Conservation (phyloP, 192 early-diverging fungal genomes). For the Entomortierella chlamydospora region DNA sequence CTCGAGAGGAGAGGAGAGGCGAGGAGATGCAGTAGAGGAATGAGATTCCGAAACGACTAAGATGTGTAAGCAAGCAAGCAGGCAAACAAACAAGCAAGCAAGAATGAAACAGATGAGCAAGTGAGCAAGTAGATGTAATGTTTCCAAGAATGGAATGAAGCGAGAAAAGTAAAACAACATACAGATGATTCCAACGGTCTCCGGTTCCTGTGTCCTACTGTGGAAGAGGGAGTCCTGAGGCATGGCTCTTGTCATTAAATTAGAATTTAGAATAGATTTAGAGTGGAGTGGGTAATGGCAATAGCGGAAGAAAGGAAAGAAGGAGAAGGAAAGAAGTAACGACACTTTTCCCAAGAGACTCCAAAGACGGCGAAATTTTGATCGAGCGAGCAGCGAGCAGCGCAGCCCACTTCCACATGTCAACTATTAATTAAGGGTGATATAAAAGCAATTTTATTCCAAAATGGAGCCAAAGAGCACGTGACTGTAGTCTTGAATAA, state of each 20-base stretch:
- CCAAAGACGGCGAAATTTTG: too few relatives aligned
- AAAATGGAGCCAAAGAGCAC: too few relatives aligned
- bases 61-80: not conserved
- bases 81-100: not conserved
- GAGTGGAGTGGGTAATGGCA: not conserved
- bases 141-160: not conserved
- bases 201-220: conserved; percentile 11
- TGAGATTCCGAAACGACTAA: conserved; percentile 19
- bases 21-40: not conserved
- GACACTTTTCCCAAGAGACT: too few relatives aligned
- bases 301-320: not conserved
- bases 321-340: not conserved
- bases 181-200: conserved; percentile 47
- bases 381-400: too few relatives aligned
- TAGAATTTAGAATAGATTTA: not conserved
- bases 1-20: not conserved
- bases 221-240: conserved; percentile 1
- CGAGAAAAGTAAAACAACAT: not conserved
- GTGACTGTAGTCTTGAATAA: too few relatives aligned
- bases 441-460: too few relatives aligned
- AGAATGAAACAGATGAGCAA: not conserved
- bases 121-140: too few relatives aligned
- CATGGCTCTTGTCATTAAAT: conserved; percentile 38
- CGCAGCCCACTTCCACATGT: too few relatives aligned
- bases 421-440: too few relatives aligned